These are phyloP conservation scores for Aspergillus oerlinghausenensis DNA, from an alignment of 2,329 filamentous ascomycete genomes.

Conservation along the genomic window DNA sequence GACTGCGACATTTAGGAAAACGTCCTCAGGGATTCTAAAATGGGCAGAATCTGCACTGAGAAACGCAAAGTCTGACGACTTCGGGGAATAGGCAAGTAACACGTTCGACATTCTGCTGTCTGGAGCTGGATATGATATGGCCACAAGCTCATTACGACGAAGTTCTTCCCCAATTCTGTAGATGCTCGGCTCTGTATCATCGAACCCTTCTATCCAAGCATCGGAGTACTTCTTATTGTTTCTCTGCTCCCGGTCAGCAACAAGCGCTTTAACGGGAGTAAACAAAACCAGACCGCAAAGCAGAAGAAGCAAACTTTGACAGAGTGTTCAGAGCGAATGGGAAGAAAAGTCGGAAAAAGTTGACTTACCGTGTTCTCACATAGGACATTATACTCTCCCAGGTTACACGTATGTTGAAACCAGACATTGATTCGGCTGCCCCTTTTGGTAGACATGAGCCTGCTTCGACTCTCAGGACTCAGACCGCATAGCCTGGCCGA, in stretches of 20 bases:
- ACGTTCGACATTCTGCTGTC: slow-evolving; percentile 6
- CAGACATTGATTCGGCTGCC: slow-evolving; percentile 21
- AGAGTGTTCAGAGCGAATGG: not conserved
- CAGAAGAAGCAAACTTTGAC: not conserved
- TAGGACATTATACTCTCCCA: slow-evolving; percentile 23
- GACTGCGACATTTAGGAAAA: slow-evolving; percentile 20
- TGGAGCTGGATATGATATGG: slow-evolving; percentile 24
- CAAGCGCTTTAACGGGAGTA: not conserved
- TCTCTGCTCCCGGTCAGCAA: not conserved
- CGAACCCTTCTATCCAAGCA: slow-evolving; percentile 32
- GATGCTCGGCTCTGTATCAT: slow-evolving; percentile 26
- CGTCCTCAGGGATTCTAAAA: not conserved
- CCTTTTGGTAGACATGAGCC: slow-evolving; percentile 17
- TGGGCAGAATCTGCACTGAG: slow-evolving; percentile 10
- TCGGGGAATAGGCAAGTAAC: slow-evolving; percentile 27
- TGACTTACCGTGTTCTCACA: slow-evolving; percentile 23
- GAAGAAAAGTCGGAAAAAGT: not conserved
- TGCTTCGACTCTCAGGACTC: slow-evolving; percentile 1
- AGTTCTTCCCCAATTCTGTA: slow-evolving; percentile 25
- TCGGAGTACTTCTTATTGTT: slow-evolving; percentile 17
- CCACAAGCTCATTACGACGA: slow-evolving; percentile 20
- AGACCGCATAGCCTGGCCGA: slow-evolving; percentile 27
- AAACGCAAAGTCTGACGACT: slow-evolving; percentile 22
- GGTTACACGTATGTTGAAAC: slow-evolving; percentile 30
- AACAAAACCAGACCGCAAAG: not conserved